phyloP scores from a whole-genome alignment of 164 flowering plant genomes.

The Annona cherimola region DNA sequence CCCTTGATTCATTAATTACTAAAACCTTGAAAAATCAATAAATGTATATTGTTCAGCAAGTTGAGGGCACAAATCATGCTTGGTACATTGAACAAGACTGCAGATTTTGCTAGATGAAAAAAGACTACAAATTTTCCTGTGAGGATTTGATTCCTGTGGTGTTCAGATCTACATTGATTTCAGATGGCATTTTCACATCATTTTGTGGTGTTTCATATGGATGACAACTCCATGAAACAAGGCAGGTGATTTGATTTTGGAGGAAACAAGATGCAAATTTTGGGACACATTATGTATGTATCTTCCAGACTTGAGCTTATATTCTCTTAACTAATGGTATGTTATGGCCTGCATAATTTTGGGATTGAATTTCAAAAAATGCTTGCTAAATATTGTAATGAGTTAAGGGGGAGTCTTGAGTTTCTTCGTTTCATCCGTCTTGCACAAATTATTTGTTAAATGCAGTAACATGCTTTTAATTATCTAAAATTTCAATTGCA shows the following conservation, averaged over 20 bases:
- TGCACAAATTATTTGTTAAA: not conserved
- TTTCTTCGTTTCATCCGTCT: not conserved
- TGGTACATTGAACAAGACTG: not conserved
- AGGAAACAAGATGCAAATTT: not conserved
- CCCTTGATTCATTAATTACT: no score
- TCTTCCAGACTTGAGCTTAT: not conserved
- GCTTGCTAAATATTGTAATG: not conserved
- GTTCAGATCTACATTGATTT: not conserved
- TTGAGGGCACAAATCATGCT: no score
- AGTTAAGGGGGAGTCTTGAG: not conserved
- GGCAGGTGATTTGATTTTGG: not conserved
- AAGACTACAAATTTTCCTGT: no score
- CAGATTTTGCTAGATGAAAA: no score
- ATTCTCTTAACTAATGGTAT: not conserved
- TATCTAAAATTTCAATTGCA: not conserved
- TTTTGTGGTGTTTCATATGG: not conserved
- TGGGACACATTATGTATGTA: not conserved
- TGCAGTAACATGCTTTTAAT: not conserved
- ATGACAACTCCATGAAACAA: not conserved
- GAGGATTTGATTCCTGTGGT: not conserved
- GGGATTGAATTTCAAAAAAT: not conserved
- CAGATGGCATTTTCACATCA: not conserved
- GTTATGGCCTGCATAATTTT: not conserved
- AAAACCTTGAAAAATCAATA: no score
- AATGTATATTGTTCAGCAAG: no score